A percentile compares a stretch with the other conserved stretches of the same genome.
These are phyloP conservation scores for Schizopora paradoxa DNA, from an alignment of 1,284 basidiomycete species.

Conservation along the genomic window DNA sequence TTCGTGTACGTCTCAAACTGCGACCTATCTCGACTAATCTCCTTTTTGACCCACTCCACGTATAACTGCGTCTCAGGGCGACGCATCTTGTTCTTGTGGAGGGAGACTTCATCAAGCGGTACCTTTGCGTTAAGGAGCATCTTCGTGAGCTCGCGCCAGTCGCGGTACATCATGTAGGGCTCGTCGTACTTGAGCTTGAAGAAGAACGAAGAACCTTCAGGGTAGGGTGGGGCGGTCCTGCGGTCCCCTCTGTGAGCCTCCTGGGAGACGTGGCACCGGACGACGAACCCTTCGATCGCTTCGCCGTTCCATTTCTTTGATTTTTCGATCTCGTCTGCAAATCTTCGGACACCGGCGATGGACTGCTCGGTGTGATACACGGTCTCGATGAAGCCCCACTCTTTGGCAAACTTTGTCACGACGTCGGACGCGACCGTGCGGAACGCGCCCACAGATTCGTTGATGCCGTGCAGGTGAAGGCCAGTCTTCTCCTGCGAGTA, in stretches of 20 bases:
- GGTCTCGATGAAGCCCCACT: slow-evolving; percentile 92
- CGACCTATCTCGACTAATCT: slow-evolving; percentile 58
- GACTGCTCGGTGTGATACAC: slow-evolving; percentile 54
- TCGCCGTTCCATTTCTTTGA: slow-evolving; percentile 80
- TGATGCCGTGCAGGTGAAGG: slow-evolving; percentile 91
- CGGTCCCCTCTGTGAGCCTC: slow-evolving; percentile 32
- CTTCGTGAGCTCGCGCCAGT: slow-evolving; percentile 95
- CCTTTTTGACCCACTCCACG: slow-evolving; percentile 62
- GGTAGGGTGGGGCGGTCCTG: slow-evolving; percentile 50
- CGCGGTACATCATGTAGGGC: slow-evolving; percentile 97
- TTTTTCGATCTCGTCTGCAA: slow-evolving; percentile 66
- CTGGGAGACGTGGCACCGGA: slow-evolving; percentile 64
- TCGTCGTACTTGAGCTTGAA: slow-evolving; percentile 99
- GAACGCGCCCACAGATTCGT: slow-evolving; percentile 70
- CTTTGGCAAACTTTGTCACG: slow-evolving; percentile 78
- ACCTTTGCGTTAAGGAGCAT: slow-evolving; percentile 48
- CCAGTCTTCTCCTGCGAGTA: slow-evolving; percentile 83
- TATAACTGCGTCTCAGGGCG: slow-evolving; percentile 64
- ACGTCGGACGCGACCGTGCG: slow-evolving; percentile 62
- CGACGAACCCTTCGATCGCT: slow-evolving; percentile 94
- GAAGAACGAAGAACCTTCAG: slow-evolving; percentile 84
- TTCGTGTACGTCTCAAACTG: slow-evolving; percentile 66
- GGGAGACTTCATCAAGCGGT: slow-evolving; percentile 27
- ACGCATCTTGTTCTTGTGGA: slow-evolving; percentile 61
- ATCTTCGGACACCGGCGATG: slow-evolving; percentile 65